Evolutionary conservation across 805 yeast genomes (phyloP).

Genomic region (Lipomyces chichibuensis): DNA sequence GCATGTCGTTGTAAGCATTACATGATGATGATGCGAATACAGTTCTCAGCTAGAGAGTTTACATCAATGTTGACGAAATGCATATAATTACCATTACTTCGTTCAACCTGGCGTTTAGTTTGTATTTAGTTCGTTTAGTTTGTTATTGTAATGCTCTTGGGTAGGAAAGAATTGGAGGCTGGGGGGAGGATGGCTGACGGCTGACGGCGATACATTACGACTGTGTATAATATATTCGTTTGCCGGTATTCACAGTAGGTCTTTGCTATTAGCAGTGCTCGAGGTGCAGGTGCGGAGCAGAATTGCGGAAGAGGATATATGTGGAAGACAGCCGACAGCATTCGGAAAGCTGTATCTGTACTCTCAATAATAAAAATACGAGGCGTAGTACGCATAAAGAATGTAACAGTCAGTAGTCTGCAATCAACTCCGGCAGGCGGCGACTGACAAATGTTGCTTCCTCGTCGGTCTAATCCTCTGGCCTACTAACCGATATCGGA

Average conservation of each 20-base stretch:
- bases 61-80: background rate
- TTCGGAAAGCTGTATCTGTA: background rate
- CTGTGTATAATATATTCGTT: background rate
- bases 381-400: background rate
- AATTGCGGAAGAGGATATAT: background rate
- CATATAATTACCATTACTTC: background rate
- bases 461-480: no score
- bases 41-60: background rate
- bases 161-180: background rate
- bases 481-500: background rate
- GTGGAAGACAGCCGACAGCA: background rate
- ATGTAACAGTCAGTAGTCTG: no score
- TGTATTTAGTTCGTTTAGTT: background rate
- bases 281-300: background rate
- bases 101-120: background rate
- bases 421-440: no score
- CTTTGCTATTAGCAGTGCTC: background rate
- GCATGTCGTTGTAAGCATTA: constrained; percentile 65
- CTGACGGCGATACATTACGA: background rate
- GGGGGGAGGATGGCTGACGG: background rate
- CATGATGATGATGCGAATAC: background rate
- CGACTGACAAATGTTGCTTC: no score
- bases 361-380: background rate
- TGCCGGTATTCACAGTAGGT: background rate
- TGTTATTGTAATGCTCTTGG: background rate